Percentiles rank a stretch among this genome's conserved stretches.
These are phyloP conservation scores for Vitis rotundifolia DNA, from an alignment of 164 flowering plant genomes.

Conservation along the genomic window DNA sequence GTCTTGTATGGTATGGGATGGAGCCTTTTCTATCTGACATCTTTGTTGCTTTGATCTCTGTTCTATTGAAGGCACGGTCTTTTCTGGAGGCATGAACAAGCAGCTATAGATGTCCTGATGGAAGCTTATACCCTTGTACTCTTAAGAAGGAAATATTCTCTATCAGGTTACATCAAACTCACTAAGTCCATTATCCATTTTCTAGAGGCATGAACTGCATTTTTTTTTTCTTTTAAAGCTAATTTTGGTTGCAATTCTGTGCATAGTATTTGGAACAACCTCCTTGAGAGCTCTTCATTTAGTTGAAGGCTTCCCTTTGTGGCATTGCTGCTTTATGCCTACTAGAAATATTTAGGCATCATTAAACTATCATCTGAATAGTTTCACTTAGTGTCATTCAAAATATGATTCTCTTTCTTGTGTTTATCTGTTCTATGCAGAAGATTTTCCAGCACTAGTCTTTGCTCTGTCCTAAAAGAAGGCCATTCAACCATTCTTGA, in stretches of 20 bases:
- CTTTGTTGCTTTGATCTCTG: neutral
- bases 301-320: neutral
- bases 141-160: neutral
- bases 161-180: neutral
- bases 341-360: neutral
- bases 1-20: neutral
- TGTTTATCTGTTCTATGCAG: no score
- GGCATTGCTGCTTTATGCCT: slow-evolving; percentile 1
- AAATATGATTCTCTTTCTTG: no score
- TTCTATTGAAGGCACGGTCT: neutral
- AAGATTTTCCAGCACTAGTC: no score
- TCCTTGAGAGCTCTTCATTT: neutral
- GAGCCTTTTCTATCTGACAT: neutral
- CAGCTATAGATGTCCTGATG: neutral
- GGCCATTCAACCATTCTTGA: no score
- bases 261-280: neutral
- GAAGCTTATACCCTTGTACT: neutral
- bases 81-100: neutral
- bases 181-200: neutral
- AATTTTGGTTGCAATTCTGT: neutral
- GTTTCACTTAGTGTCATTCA: no score
- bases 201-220: no score
- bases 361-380: neutral
- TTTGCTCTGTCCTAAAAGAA: no score
- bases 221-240: no score